Conservation (phyloP, 495 filamentous ascomycete genomes). For the Penicillium paradoxum region DNA sequence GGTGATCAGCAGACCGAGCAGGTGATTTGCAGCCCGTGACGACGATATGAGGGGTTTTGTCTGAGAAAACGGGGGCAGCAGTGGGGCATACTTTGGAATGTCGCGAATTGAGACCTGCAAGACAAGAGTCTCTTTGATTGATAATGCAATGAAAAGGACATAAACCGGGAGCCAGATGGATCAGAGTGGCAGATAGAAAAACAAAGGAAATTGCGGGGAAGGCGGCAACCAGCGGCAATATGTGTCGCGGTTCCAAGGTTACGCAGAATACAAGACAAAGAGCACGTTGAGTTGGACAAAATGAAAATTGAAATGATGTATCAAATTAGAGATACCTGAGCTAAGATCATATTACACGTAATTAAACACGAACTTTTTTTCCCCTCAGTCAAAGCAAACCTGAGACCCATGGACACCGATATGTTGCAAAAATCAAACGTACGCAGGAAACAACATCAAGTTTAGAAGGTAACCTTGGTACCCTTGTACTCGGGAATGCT, state of each 20-base stretch:
- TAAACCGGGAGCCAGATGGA: no score
- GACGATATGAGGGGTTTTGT: slow-evolving; percentile 1
- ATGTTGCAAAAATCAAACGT: slow-evolving; percentile 14
- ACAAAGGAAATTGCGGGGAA: slow-evolving; percentile 5
- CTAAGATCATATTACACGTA: slow-evolving; percentile 18
- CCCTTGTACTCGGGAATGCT: slow-evolving; percentile 84
- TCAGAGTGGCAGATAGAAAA: neutral
- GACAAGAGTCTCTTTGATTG: neutral
- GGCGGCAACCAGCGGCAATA: slow-evolving; percentile 1
- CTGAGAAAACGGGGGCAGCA: neutral
- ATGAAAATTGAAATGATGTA: slow-evolving; percentile 11
- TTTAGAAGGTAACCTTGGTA: slow-evolving; percentile 85
- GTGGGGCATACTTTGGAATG: neutral
- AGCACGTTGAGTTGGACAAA: neutral
- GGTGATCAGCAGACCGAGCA: slow-evolving; percentile 26
- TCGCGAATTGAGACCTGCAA: neutral
- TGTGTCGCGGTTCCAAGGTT: neutral
- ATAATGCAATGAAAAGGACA: neutral
- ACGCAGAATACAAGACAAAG: neutral
- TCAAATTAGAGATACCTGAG: slow-evolving; percentile 16
- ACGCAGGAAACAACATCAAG: slow-evolving; percentile 7
- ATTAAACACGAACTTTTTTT: slow-evolving; percentile 22
- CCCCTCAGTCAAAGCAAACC: slow-evolving; percentile 8
- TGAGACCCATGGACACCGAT: slow-evolving; percentile 16
- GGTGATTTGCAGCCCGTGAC: slow-evolving; percentile 27